Evolutionary conservation across 2,329 filamentous ascomycete genomes (phyloP), one percentile per base, ranked within the genome.

Genomic region (Xylariaceae sp.): DNA sequence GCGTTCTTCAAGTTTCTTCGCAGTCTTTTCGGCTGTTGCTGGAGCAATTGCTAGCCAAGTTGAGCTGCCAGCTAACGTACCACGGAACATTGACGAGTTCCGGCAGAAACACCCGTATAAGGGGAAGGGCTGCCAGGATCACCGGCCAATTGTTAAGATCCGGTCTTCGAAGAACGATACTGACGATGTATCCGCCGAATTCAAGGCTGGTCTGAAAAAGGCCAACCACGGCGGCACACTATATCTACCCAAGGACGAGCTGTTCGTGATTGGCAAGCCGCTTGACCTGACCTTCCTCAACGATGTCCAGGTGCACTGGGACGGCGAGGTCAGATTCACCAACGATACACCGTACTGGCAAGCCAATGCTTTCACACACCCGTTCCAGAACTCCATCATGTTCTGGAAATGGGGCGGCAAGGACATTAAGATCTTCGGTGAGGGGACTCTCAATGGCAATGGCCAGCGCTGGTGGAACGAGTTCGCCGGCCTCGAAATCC

Each of bases 331-430:
- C 42, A 64, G 70, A 62, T 77, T 77, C 58, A 77, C 74, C 50
- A 70, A 77, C 18, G 72, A 77, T 51, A 75, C 73, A 3, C 58
- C 69, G 4, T 76, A 74, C 64, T 77, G 75, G 75, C 75, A 77
- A 60, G 56, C 65, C 11, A 68, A 75, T 50, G 69, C 74, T 30
- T 76, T 72, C 63, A 62, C 62, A 11, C 72, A 77, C 48, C 70
- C 73, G 0, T 76, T 77, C 61, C 72, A 77, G 59, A 73, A 77
- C 56, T 82, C 78, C 3, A 80, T 85, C 50, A 82, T 82, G 50
- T 86, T 85, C 63, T 85, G 81, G 79, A 80, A 83, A 44, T 86
- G 82, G 82, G 82, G 83, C 50, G 83, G 84, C 9, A 76, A 81
- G 57, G 73, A 84, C 57, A 81, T 87, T 65, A 81, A 78, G 57